Conservation (phyloP, 164 flowering plant genomes). For the Macadamia tetraphylla region DNA sequence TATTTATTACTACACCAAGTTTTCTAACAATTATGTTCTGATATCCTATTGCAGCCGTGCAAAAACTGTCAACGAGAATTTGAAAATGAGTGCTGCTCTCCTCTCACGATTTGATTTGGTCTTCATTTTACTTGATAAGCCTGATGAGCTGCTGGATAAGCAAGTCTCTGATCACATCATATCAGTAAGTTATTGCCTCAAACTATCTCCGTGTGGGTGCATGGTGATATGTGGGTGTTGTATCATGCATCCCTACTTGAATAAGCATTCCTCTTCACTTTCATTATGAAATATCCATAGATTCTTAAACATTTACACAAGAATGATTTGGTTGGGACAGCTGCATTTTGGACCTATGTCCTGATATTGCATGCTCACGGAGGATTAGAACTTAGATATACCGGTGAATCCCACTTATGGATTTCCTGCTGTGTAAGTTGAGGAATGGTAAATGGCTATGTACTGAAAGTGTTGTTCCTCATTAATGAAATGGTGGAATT, state of each 20-base stretch:
- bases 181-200: constrained; percentile 60
- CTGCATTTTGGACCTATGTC: not conserved
- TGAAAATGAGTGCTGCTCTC: constrained; percentile 95
- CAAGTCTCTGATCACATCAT: constrained; percentile 90
- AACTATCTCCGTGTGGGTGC: not conserved
- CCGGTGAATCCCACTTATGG: no score
- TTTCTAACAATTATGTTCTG: not conserved
- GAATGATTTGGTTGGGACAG: not conserved
- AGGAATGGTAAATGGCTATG: not conserved
- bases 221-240: not conserved
- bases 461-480: not conserved
- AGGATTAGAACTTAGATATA: not conserved
- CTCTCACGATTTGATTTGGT: constrained; percentile 97
- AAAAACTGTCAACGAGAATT: constrained; percentile 94
- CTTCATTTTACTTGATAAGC: constrained; percentile 91
- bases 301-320: not conserved
- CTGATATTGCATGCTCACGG: not conserved
- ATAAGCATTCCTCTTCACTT: not conserved
- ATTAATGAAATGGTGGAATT: constrained; percentile 2
- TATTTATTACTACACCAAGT: no score
- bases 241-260: not conserved
- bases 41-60: constrained; percentile 73
- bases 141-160: constrained; percentile 86
- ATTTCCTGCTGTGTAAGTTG: no score
- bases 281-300: not conserved